Base-by-base conservation (phyloP, 768 basidiomycete genomes). In the Myochromella boudieri region DNA sequence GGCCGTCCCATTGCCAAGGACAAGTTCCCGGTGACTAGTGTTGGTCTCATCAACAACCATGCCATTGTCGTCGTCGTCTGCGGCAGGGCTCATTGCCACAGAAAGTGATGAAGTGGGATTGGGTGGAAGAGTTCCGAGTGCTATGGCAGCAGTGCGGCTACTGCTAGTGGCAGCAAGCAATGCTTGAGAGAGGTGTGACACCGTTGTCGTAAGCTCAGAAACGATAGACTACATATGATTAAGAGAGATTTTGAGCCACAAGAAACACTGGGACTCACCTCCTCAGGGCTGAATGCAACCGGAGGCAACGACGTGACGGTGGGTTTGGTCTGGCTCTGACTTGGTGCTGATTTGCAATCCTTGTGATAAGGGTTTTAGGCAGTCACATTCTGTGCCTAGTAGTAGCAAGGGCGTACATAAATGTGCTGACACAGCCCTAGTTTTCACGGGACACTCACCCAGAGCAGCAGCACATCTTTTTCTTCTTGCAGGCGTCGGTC, bases 111-210 rank as follows among this genome's bases (percentile, higher is more conserved):
- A 8, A 29, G 28, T 8, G 8, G 28, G 14, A 14, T 8, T 8
- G 14, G 28, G 28, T 29, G 28, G 5, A 37, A 20, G 20, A 18
- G 15, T 20, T 12, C 8, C 17, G 17, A 36, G 14, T 26, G 44
- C 11, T 21, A 22, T 9, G 9, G 26, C 31, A 33, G 43, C 31
- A 44, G 22, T 15, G 41, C 11, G 20, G 41, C 8, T 45, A 28
- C 3, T 14, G n/a, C 3, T 17, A 3, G 26, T 14, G 22, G 17
- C 29, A n/a, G 21, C 8, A 18, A 37, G 12, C 20, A 46, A 21
- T 14, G 28, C 38, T 15, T 40, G 27, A 7, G 37, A 39, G 21
- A 46, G 45, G 15, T 39, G 26, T 21, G 37, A 39, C 18, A 46
- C 45, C 7, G 17, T 39, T 5, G 37, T n/a, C 7, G 37, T 32